These are phyloP conservation scores for Verbascum thapsus DNA, from an alignment of 257 asterid species.

Conservation along the genomic window DNA sequence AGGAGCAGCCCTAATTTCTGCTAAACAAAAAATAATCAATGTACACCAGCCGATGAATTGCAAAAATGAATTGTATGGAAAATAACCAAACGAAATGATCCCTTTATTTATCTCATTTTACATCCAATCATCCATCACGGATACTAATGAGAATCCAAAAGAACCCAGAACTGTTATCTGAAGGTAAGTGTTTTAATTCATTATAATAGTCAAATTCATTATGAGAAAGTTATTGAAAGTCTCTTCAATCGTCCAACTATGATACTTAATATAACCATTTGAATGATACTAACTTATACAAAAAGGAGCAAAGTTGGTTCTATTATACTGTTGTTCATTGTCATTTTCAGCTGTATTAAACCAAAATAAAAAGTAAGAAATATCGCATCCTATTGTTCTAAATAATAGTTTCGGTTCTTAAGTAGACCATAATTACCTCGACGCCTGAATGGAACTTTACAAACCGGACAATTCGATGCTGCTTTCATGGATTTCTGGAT, in stretches of 20 bases:
- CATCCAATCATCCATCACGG: background rate
- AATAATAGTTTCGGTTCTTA: background rate
- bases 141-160: background rate
- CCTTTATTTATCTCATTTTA: background rate
- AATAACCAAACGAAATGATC: background rate
- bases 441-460: constrained; percentile 86
- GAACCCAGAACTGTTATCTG: too few species aligned
- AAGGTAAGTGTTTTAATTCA: background rate
- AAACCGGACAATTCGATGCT: constrained; percentile 77
- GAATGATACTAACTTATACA: background rate
- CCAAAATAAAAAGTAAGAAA: background rate
- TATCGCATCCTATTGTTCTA: background rate
- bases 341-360: too few species aligned
- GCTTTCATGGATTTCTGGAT: constrained; percentile 82
- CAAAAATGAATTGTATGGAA: background rate
- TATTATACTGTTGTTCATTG: too few species aligned
- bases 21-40: constrained; percentile 6
- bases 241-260: background rate
- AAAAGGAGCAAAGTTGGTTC: background rate
- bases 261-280: background rate
- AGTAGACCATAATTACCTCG: constrained; percentile 54
- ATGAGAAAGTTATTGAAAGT: background rate
- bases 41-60: background rate
- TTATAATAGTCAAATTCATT: background rate
- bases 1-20: constrained; percentile 92